Base-by-base conservation (phyloP, 139 green algal genomes). In the Spirogloea muscicola region DNA sequence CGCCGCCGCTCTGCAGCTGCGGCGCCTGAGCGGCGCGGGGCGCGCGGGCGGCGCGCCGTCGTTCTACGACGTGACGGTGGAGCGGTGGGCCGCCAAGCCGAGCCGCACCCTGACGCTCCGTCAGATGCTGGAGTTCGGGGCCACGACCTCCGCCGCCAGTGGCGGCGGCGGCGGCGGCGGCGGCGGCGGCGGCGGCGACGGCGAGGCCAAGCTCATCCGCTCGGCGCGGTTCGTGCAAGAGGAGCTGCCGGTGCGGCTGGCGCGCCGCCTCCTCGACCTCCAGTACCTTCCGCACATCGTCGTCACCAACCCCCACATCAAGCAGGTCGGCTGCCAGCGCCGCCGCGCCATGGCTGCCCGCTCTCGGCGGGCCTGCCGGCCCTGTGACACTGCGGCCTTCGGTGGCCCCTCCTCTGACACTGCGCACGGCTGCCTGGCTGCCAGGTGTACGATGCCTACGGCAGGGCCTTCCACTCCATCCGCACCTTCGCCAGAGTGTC, bases 251-350 rank as follows among this genome's bases (percentile, higher is more conserved):
- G 90, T 90, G 64, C 84, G 91, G 1, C 85, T 96, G 29, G 91
- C 91, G 0, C 69, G 89, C 1, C 83, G 91, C 33, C 81, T 96
- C n/a, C 82, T 96, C 77, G 91, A 96, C 42, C 84, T 96, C 6
- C 91, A 96, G 79, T 85, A 92, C 39, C 85, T 96, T 38, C 91
- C 90, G 33, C 88, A 94, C 78, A 90, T 96, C 13, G 86, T 96
- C 34, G 90, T 96, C 2, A 93, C 81, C 41, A 96, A 96, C 81
- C 91, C 91, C 0, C 88, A 96, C 85, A 93, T 96, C 74, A 89
- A 87, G 46, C 46, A 68, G 34, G 65, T 74, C n/a, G n/a, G n/a
- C n/a, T n/a, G n/a, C n/a, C n/a, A n/a, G n/a, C n/a, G n/a, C n/a
- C n/a, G n/a, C 55, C 77, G 61, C 29, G 52, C n/a, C n/a, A 29